Percentiles rank a stretch among this genome's conserved stretches.
Conservation (phyloP, 2,329 filamentous ascomycete genomes). For the Aspergillus flavus region DNA sequence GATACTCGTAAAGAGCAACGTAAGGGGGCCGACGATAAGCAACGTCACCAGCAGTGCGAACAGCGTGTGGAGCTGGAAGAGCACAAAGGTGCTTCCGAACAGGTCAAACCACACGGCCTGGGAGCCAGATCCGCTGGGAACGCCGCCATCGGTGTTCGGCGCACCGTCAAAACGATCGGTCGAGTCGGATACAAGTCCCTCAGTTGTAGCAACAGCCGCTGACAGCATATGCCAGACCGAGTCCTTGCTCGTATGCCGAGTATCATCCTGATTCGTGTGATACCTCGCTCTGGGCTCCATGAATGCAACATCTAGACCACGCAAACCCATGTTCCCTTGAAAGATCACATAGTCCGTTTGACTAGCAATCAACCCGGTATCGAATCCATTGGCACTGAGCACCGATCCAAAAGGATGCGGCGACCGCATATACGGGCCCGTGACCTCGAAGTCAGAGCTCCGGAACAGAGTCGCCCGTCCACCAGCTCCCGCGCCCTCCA, state of each 20-base stretch:
- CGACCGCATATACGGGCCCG: slow-evolving; percentile 71
- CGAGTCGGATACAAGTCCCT: slow-evolving; percentile 69
- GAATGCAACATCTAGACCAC: slow-evolving; percentile 90
- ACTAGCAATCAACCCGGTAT: slow-evolving; percentile 74
- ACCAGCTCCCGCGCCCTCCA: slow-evolving; percentile 92
- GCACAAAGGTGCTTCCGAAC: slow-evolving; percentile 76
- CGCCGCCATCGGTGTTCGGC: slow-evolving; percentile 60
- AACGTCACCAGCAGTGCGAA: slow-evolving; percentile 87
- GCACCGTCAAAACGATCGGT: slow-evolving; percentile 67
- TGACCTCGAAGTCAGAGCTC: slow-evolving; percentile 83
- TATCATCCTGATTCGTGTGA: slow-evolving; percentile 87
- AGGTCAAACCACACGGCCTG: slow-evolving; percentile 92
- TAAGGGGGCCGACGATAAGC: slow-evolving; percentile 75
- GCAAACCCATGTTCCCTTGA: slow-evolving; percentile 72
- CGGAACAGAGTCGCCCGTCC: slow-evolving; percentile 86
- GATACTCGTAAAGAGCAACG: slow-evolving; percentile 69
- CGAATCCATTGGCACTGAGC: slow-evolving; percentile 81
- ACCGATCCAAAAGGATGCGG: slow-evolving; percentile 82
- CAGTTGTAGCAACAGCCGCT: slow-evolving; percentile 73
- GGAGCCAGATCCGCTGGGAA: slow-evolving; percentile 67
- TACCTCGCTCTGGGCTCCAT: slow-evolving; percentile 84
- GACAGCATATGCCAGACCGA: slow-evolving; percentile 96
- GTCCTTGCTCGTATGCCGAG: slow-evolving; percentile 67
- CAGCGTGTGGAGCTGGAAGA: slow-evolving; percentile 77
- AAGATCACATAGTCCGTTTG: slow-evolving; percentile 91